Evolutionary conservation across 179 eudicot species (phyloP), one percentile per base, ranked within the genome.

Genomic region (Beta macrorhiza): DNA sequence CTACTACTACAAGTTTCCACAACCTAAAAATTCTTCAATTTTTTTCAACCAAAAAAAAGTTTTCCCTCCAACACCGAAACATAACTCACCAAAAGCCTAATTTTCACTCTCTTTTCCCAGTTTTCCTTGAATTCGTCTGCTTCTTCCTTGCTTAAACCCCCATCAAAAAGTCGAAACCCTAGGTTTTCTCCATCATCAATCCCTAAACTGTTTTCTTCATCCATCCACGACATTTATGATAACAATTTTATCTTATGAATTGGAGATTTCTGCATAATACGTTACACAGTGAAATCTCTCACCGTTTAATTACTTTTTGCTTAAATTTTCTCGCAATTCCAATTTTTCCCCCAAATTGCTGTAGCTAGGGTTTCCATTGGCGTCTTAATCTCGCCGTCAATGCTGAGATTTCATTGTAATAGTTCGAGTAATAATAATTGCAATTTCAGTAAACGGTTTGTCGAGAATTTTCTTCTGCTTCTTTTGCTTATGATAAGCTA

Each of bases 21-120:
- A 37, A 37, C 42, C 42, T 37, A 37, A 37, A 37, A 61, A 5
- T 4, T 5, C 15, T 4, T 47, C 11, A 0, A 42, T n/a, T 6
- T 5, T 14, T 9, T 0, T 63, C 22, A 20, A 7, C 37, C 32
- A 20, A 10, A 2, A 63, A 20, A 42, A 44, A 70, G 64, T 77
- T 78, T 82, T 83, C 85, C 85, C 85, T 83, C 85, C 85, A 79
- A 79, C 29, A 12, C 79, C 6, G 22, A 75, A 81, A 45, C 57
- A 68, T 49, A 58, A 17, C 55, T 15, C 79, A 67, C 8, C 76
- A 37, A 58, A 51, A 63, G 9, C 61, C 45, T 65, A 32, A 25
- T 75, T 69, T 62, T 65, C 64, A 37, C 17, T 11, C 81, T 17
- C 55, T 32, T 70, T 78, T 56, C 64, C 67, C 49, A 22, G n/a